Percentiles rank a stretch among this genome's conserved stretches.
phyloP scores from a whole-genome alignment of 495 filamentous ascomycete species.

The Platismatia glauca region DNA sequence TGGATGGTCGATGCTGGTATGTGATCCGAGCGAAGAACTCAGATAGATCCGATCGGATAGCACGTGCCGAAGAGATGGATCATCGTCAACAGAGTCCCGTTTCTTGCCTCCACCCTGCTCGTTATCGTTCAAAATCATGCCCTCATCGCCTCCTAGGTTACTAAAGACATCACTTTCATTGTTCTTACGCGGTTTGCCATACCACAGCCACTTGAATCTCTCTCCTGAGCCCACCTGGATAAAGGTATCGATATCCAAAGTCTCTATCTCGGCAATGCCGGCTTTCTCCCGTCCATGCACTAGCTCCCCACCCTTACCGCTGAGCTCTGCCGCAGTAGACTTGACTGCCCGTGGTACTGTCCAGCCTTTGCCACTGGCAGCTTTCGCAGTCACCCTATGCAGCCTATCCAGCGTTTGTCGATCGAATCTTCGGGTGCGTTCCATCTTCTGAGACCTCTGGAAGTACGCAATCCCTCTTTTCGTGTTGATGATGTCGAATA shows the following conservation, averaged over 20 bases:
- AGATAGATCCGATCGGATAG: slow-evolving; percentile 14
- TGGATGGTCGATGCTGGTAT: slow-evolving; percentile 28
- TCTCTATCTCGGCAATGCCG: slow-evolving; percentile 87
- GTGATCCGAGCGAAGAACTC: slow-evolving; percentile 17
- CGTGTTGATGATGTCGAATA: slow-evolving; percentile 72
- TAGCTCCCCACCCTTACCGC: slow-evolving; percentile 91
- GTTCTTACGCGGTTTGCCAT: slow-evolving; percentile 70
- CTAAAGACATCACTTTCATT: slow-evolving; percentile 42
- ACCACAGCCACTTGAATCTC: slow-evolving; percentile 86
- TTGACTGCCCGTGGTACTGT: slow-evolving; percentile 84
- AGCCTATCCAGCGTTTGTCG: slow-evolving; percentile 72
- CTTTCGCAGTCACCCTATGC: slow-evolving; percentile 76
- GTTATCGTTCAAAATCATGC: slow-evolving; percentile 60
- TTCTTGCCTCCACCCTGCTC: slow-evolving; percentile 51
- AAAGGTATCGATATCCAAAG: slow-evolving; percentile 77
- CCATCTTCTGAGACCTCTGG: slow-evolving; percentile 79
- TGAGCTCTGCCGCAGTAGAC: slow-evolving; percentile 85
- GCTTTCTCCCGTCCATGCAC: slow-evolving; percentile 91
- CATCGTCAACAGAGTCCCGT: slow-evolving; percentile 37
- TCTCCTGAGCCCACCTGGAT: slow-evolving; percentile 66
- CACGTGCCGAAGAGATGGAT: slow-evolving; percentile 16
- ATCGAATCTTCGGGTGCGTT: slow-evolving; percentile 66
- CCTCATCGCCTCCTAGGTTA: slow-evolving; percentile 43
- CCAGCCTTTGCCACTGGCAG: slow-evolving; percentile 72
- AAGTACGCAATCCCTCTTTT: slow-evolving; percentile 80